Evolutionary conservation across 345 rosid species (phyloP), one percentile per base, ranked within the genome.

Genomic region (Salix exigua): DNA sequence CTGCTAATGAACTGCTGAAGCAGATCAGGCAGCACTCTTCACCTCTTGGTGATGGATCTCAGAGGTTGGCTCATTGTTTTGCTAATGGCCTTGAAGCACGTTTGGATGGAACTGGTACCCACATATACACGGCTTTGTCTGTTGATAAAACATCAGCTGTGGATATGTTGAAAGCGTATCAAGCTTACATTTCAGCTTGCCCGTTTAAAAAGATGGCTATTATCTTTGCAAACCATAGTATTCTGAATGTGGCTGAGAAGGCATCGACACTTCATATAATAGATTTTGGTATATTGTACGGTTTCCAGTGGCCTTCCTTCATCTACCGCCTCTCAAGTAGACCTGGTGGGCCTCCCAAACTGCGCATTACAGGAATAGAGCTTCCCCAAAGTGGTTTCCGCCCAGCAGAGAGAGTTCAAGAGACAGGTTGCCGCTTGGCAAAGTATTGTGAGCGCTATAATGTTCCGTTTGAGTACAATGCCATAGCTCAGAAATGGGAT

Each of bases 11-110:
- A 81, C 75, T 93, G 55, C 72, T 96, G 75, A 89, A 87, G 85
- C 93, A 91, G 88, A 92, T 96, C 48, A 85, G 92, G 77, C 89
- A 83, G 77, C 91, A 96, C 75, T 89, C 99, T n/a, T 91, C 97
- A 35, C 94, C 94, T 14, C 91, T 85, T 23, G 98, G 99, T 74
- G 98, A 92, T 70, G 99, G 92, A n/a, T 89, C 86, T 72, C 98
- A 93, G 81, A 94, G 99, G 58, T 62, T 96, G 75, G 94, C 98
- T 79, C 89, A 90, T 78, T 91, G 88, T 86, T 89, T 96, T 21
- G 98, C 96, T 11, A 83, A 86, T 81, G 92, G 87, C 48, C 95
- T 96, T 0, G 97, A 96, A 82, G 97, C 97, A 5, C 86, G 99
- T 76, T 75, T 92, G 77, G 93, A 74, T 18, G 82, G 82, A 40